These are phyloP conservation scores for Myriosclerotinia scirpicola DNA, from an alignment of 2,329 filamentous ascomycete species.

Conservation along the genomic window DNA sequence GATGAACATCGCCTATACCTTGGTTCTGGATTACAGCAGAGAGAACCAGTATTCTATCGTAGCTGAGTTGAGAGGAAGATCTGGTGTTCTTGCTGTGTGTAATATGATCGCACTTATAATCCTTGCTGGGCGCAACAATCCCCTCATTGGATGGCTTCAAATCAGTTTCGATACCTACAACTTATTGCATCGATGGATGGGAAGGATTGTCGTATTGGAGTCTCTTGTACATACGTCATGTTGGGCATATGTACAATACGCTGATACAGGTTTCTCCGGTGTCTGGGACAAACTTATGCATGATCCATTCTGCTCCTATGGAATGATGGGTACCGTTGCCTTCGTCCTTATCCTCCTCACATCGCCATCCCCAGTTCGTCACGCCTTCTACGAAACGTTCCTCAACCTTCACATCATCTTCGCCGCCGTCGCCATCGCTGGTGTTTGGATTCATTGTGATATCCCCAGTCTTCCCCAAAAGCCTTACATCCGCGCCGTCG, in stretches of 20 bases:
- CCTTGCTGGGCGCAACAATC: constrained; percentile 90
- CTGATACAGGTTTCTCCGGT: constrained; percentile 62
- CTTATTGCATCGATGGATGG: constrained; percentile 80
- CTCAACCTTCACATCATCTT: constrained; percentile 80
- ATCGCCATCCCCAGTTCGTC: constrained; percentile 76
- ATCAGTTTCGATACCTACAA: constrained; percentile 98
- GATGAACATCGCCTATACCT: constrained; percentile 64
- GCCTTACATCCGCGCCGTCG: constrained; percentile 70
- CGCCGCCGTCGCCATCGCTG: constrained; percentile 65
- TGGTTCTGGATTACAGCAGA: constrained; percentile 59
- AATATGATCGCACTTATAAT: constrained; percentile 93
- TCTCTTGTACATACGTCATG: constrained; percentile 67
- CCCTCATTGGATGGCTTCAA: constrained; percentile 75
- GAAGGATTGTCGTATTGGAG: constrained; percentile 69
- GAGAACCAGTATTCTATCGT: constrained; percentile 63
- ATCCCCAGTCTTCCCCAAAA: constrained; percentile 65
- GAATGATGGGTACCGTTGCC: constrained; percentile 59
- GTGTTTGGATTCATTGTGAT: constrained; percentile 76
- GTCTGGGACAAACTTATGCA: constrained; percentile 54
- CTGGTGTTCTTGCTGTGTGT: constrained; percentile 77
- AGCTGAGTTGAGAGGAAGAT: constrained; percentile 81
- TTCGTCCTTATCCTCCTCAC: constrained; percentile 67
- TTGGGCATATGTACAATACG: constrained; percentile 72
- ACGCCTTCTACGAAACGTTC: constrained; percentile 97
- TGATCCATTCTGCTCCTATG: constrained; percentile 64